Evolutionary conservation across 352 stramenopile species (phyloP), one percentile per base, ranked within the genome.

Genomic region (Phytopythium aichiense): DNA sequence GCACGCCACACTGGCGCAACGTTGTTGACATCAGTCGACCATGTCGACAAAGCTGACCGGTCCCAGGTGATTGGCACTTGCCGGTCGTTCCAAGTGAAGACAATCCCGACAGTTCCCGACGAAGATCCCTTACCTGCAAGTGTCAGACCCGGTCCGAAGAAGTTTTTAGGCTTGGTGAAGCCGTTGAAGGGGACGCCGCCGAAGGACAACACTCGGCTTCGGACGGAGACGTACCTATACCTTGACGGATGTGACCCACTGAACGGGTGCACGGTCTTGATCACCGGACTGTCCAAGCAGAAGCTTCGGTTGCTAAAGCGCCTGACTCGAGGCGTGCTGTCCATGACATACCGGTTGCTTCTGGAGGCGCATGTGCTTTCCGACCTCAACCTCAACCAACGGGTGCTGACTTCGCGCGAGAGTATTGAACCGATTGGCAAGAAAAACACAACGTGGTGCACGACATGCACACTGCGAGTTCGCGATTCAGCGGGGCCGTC

Each of bases 311-410:
- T 97, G 42, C 78, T 99, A 8, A 99, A 99, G 71, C 63, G 72
- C 45, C 77, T 99, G 22, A 87, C 97, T 46, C 79, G 84, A 15
- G 90, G 91, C 23, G 79, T 98, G 11, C 79, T 99, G 11, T 93
- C 87, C 38, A 90, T 96, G 60, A 91, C 96, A 13, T 99, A 99
- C 74, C 98, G 97, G 61, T 76, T 99, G 23, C 88, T 97, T 30
- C 84, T 99, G 23, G 96, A 99, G 69, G 96, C 95, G 7, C 88
- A 95, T 57, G 97, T 98, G 56, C 74, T 99, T 30, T 91, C 83
- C 20, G 93, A 98, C 58, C 77, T 98, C 22, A 72, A 76, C 16
- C 67, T 95, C 72, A 78, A 87, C 65, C 67, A 67, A 7, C 61
- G 56, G 7, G 66, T 70, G 40, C 31, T 80, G 37, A 58, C 65